Conservation (phyloP, 192 early-diverging fungal genomes). For the Backusella liffmaniae region DNA sequence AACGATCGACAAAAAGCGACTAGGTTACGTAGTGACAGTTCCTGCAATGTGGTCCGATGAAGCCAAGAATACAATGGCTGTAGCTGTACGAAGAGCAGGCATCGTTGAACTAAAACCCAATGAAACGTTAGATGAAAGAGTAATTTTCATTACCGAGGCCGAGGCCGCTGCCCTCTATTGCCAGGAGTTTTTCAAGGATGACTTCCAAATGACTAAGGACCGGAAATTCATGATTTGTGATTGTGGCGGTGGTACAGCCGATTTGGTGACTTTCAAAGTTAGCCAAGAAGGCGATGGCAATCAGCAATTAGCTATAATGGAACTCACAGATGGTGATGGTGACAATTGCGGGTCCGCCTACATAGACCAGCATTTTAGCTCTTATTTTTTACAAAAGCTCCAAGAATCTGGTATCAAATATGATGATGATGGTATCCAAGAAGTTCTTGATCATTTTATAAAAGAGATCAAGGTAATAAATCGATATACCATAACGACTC, state of each 20-base stretch:
- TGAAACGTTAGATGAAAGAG: slow-evolving; percentile 28
- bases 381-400: slow-evolving; percentile 42
- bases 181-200: slow-evolving; percentile 38
- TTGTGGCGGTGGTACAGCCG: slow-evolving; percentile 54
- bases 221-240: slow-evolving; percentile 51
- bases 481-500: not conserved
- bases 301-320: slow-evolving; percentile 28
- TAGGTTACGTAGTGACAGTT: slow-evolving; percentile 42
- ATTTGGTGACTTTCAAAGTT: slow-evolving; percentile 51
- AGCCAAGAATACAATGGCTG: slow-evolving; percentile 53
- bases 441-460: slow-evolving; percentile 46
- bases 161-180: slow-evolving; percentile 58
- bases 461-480: slow-evolving; percentile 42
- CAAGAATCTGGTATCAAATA: slow-evolving; percentile 32
- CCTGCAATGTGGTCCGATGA: slow-evolving; percentile 55
- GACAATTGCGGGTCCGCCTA: slow-evolving; percentile 50
- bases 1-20: slow-evolving; percentile 33
- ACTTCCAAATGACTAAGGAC: slow-evolving; percentile 31
- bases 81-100: slow-evolving; percentile 50
- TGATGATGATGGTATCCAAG: slow-evolving; percentile 21
- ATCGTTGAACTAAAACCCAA: slow-evolving; percentile 15
- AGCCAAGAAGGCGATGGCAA: not conserved
- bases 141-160: slow-evolving; percentile 47
- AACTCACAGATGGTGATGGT: slow-evolving; percentile 55
- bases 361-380: slow-evolving; percentile 47